Evolutionary conservation across 2,329 filamentous ascomycete species (phyloP).

Genomic region (Aspergillus niger): DNA sequence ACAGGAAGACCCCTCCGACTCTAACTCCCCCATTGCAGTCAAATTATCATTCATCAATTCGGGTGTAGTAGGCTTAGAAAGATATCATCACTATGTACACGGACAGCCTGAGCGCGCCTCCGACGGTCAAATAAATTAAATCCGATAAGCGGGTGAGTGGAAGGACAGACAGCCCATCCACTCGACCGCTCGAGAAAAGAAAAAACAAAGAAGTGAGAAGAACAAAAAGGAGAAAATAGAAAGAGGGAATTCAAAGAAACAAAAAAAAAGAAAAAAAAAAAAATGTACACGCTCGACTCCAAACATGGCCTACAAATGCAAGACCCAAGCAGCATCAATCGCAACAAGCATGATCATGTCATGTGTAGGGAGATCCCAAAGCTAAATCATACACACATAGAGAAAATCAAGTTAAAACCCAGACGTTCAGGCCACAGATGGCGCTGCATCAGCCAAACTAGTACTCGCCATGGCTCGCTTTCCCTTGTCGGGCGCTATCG

Average conservation of each 20-base stretch:
- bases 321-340: background rate
- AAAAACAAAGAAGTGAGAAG: background rate
- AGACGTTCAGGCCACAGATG: conserved; percentile 23
- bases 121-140: background rate
- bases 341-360: background rate
- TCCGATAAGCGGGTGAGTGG: conserved; percentile 1
- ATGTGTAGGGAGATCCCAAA: background rate
- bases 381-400: background rate
- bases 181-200: background rate
- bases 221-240: background rate
- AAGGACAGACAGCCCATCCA: background rate
- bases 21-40: background rate
- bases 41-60: background rate
- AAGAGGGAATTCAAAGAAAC: background rate
- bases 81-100: background rate
- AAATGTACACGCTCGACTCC: background rate
- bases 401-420: background rate
- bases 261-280: conserved; percentile 1
- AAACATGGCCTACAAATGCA: background rate
- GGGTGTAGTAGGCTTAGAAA: background rate
- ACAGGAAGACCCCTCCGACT: background rate
- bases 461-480: conserved; percentile 15
- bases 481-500: conserved; percentile 21
- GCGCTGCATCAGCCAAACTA: conserved; percentile 15
- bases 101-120: background rate